Evolutionary conservation across 2,329 filamentous ascomycete species (phyloP).

Genomic region (Trichothecium roseum): DNA sequence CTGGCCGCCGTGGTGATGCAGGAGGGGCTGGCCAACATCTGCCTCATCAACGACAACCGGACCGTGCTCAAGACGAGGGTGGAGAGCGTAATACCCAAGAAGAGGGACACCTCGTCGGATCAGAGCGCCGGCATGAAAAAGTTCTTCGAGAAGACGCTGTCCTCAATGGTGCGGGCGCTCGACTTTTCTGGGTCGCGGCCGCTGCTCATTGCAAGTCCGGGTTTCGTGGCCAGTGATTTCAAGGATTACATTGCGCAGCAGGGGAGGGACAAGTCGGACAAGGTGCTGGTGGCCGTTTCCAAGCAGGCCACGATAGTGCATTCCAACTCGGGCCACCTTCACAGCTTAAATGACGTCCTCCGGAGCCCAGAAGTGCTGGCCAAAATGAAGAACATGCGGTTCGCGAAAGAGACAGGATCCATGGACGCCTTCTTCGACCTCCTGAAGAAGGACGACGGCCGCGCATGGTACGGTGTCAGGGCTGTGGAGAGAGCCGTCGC

Average conservation of each 20-base stretch:
- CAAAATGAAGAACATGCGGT: conserved; percentile 78
- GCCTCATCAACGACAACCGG: conserved; percentile 70
- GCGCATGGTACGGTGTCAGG: conserved; percentile 79
- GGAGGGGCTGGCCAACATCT: conserved; percentile 75
- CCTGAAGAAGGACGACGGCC: conserved; percentile 73
- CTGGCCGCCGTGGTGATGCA: conserved; percentile 90
- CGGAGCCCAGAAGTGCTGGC: conserved; percentile 68
- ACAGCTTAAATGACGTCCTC: conserved; percentile 80
- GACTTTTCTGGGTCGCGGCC: conserved; percentile 63
- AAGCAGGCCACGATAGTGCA: conserved; percentile 67
- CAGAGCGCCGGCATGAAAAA: conserved; percentile 58
- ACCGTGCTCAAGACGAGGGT: conserved; percentile 57
- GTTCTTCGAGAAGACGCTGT: conserved; percentile 70
- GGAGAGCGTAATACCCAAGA: conserved; percentile 56
- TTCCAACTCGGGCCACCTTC: conserved; percentile 73
- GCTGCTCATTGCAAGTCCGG: conserved; percentile 77
- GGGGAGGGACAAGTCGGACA: conserved; percentile 49
- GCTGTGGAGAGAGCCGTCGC: conserved; percentile 76
- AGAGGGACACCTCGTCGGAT: conserved; percentile 52
- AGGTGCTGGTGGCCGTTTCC: conserved; percentile 51
- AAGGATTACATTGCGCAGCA: conserved; percentile 61
- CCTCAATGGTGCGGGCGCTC: conserved; percentile 66
- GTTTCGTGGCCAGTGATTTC: conserved; percentile 76
- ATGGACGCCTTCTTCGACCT: conserved; percentile 78
- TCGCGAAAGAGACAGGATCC: conserved; percentile 68